Conservation (phyloP, 1,139 yeast species). For the Yamadazyma trypodendri region DNA sequence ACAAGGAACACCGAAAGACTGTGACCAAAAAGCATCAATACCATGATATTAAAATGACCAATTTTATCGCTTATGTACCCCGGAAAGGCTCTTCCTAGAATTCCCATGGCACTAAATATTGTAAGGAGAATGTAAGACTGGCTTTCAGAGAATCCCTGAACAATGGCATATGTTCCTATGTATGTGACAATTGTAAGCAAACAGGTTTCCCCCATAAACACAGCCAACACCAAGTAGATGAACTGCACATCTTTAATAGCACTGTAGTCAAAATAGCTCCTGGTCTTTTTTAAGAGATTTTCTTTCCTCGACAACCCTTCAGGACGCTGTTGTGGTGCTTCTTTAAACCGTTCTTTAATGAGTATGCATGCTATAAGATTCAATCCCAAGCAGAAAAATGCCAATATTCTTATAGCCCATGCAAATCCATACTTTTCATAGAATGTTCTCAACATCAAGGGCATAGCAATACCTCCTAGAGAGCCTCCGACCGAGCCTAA, state of each 20-base stretch:
- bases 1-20: slow-evolving; percentile 31
- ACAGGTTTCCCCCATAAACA: slow-evolving; percentile 55
- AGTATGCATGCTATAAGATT: slow-evolving; percentile 38
- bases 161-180: slow-evolving; percentile 43
- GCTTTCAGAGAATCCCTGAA: slow-evolving; percentile 38
- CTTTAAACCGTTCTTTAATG: slow-evolving; percentile 46
- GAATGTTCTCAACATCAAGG: slow-evolving; percentile 54
- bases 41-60: slow-evolving; percentile 42
- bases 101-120: slow-evolving; percentile 40
- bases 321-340: neutral
- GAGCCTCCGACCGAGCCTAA: slow-evolving; percentile 64
- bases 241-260: slow-evolving; percentile 25
- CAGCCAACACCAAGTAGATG: slow-evolving; percentile 30
- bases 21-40: slow-evolving; percentile 32
- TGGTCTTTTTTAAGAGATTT: neutral
- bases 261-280: slow-evolving; percentile 10
- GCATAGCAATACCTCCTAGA: slow-evolving; percentile 61
- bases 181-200: slow-evolving; percentile 49
- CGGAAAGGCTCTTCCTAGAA: slow-evolving; percentile 39
- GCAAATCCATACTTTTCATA: slow-evolving; percentile 53
- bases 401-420: slow-evolving; percentile 63
- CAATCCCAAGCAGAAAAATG: slow-evolving; percentile 46
- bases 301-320: slow-evolving; percentile 10
- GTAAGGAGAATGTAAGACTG: slow-evolving; percentile 37
- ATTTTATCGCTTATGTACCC: slow-evolving; percentile 36